Evolutionary conservation across 805 yeast genomes (phyloP).

Genomic region (Candida morakotiae): DNA sequence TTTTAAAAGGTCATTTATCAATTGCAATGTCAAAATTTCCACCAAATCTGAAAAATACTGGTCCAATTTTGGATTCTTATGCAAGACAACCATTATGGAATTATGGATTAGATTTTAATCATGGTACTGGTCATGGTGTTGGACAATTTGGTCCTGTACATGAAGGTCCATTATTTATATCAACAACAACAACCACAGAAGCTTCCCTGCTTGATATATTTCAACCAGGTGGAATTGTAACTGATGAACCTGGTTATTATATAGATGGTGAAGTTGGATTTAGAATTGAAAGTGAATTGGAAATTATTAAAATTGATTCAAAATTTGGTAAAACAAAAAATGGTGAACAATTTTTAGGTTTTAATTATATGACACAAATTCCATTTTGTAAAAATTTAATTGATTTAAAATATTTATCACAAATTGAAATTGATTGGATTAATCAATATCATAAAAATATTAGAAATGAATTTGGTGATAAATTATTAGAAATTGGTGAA

Average conservation of each 20-base stretch:
- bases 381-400: conserved; percentile 37
- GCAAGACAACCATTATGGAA: conserved; percentile 84
- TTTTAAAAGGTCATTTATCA: conserved; percentile 87
- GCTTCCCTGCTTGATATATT: conserved; percentile 34
- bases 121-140: conserved; percentile 98
- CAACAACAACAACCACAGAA: conserved; percentile 50
- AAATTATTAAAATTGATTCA: conserved; percentile 43
- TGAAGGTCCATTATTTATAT: conserved; percentile 89
- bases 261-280: conserved; percentile 88
- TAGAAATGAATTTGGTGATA: conserved; percentile 26
- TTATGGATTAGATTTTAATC: conserved; percentile 80
- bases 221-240: conserved; percentile 63
- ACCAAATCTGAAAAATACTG: conserved; percentile 58
- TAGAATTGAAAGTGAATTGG: conserved; percentile 81
- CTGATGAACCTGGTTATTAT: conserved; percentile 95
- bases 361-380: conserved; percentile 38
- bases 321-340: conserved; percentile 33
- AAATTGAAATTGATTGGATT: conserved; percentile 34
- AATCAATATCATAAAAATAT: conserved; percentile 34
- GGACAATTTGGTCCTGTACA: conserved; percentile 90
- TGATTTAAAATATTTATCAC: conserved; percentile 24
- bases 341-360: conserved; percentile 31
- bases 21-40: conserved; percentile 80
- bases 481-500: conserved; percentile 52
- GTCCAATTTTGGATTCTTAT: conserved; percentile 70